These are phyloP conservation scores for Bacterosira constricta DNA, from an alignment of 108 stramenopile species.

Conservation along the genomic window DNA sequence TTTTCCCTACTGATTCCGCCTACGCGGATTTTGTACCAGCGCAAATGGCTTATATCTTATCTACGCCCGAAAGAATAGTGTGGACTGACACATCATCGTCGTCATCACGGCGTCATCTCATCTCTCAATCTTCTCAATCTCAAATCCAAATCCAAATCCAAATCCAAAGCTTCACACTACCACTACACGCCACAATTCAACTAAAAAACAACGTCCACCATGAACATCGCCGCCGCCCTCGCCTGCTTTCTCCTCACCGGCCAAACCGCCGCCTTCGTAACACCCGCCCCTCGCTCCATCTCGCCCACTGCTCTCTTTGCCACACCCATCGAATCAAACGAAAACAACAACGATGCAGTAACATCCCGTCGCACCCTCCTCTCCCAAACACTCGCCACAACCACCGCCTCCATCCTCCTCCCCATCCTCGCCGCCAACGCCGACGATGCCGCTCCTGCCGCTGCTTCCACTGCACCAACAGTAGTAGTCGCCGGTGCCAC, in stretches of 20 bases:
- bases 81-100: too few relatives aligned
- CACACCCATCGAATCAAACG: neutral
- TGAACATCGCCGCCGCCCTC: neutral
- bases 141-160: neutral
- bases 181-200: neutral
- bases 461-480: neutral
- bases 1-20: too few relatives aligned
- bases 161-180: neutral
- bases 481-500: slow-evolving; percentile 86
- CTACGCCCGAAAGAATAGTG: too few relatives aligned
- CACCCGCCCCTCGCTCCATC: neutral
- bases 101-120: too few relatives aligned
- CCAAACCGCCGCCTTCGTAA: neutral
- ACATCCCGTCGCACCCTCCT: slow-evolving; percentile 36
- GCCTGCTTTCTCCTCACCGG: neutral
- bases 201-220: neutral
- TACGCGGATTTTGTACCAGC: too few relatives aligned
- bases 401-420: slow-evolving; percentile 17
- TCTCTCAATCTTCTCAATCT: too few relatives aligned
- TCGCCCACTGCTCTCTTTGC: neutral
- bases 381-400: slow-evolving; percentile 13
- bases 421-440: neutral
- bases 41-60: too few relatives aligned
- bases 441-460: neutral
- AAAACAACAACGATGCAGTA: neutral